Base-by-base conservation (phyloP, 805 yeast species). In the Cyberlindnera nakhonratchasimensis region DNA sequence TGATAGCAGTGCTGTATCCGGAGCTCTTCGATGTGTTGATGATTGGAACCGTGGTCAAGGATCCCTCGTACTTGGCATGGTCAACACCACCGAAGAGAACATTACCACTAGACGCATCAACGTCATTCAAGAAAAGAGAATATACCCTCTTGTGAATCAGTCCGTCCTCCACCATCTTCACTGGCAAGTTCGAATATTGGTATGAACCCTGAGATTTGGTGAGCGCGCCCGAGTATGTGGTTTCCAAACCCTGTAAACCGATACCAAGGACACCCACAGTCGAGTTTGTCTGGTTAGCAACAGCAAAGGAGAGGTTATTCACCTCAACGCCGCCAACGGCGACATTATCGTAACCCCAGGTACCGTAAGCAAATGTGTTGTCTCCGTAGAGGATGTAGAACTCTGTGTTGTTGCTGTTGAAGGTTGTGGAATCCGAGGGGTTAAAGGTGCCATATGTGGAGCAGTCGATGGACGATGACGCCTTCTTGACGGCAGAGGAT, bases 11-110 rank as follows among this genome's bases (percentile, higher is more conserved):
- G 8, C 34, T 36, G 53, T 64, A 71, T 14, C 59, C 59, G 10
- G 45, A 39, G 8, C 26, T 17, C 3, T 50, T 51, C 20, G 61
- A 52, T 1, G 75, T 62, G 43, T 55, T 55, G 29, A 55, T 42
- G 30, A 79, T 50, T 21, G 82, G 81, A 7, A 82, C 57, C 1
- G 77, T 62, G 24, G 67, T 59, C 28, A 81, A 60, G 13, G 59
- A 47, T 13, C 88, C 89, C 0, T 62, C 40, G 58, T 76, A 81
- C 61, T 82, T 82, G 29, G 76, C 70, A 45, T 72, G 75, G 54
- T 84, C 91, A 21, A 80, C 72, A 23, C 82, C 93, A 36, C 93
- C 91, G 65, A 85, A 85, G 37, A 84, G 59, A 17, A 84, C 66
- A n/a, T 70, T 62, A 6, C 88, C 90, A 2, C 65, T 46, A 5